Percentiles rank a stretch among this genome's conserved stretches.
Evolutionary conservation across 371 early-diverging fungal species (phyloP).

Genomic region (Umbelopsis sp.): DNA sequence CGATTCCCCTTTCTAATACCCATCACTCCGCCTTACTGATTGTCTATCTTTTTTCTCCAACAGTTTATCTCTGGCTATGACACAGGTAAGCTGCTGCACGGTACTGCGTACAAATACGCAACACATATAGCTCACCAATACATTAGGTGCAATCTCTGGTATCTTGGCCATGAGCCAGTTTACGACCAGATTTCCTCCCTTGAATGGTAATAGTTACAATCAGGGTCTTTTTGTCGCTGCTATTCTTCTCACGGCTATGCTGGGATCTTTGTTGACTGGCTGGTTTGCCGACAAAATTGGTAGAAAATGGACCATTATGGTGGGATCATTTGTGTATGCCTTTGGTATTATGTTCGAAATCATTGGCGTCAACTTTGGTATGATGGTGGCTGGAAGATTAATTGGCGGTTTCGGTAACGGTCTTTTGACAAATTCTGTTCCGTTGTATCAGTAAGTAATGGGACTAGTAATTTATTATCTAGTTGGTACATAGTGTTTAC

Average conservation of each 20-base stretch:
- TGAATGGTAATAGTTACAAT: background rate
- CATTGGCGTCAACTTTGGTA: conserved; percentile 24
- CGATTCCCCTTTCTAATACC: background rate
- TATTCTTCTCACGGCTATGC: conserved; percentile 25
- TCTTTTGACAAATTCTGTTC: conserved; percentile 27
- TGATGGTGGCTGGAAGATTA: conserved; percentile 22
- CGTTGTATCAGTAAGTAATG: conserved; percentile 29
- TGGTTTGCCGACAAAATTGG: conserved; percentile 24
- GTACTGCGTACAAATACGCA: background rate
- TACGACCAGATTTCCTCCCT: conserved; percentile 1
- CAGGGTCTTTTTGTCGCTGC: conserved; percentile 25
- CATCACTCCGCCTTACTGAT: background rate
- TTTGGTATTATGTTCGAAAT: conserved; percentile 24
- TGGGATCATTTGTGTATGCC: conserved; percentile 22
- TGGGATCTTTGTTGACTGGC: conserved; percentile 26
- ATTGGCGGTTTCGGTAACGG: conserved; percentile 28
- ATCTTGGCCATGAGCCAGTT: conserved; percentile 22
- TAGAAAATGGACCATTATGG: conserved; percentile 25
- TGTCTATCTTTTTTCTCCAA: background rate
- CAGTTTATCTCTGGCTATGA: conserved; percentile 22
- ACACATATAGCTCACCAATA: background rate
- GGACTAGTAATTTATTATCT: no score
- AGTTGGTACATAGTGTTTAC: no score
- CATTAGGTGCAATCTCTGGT: conserved; percentile 19
- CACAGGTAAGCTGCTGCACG: background rate